Base-by-base conservation (phyloP, 2,329 filamentous ascomycete genomes). In the Epichloe sibirici region DNA sequence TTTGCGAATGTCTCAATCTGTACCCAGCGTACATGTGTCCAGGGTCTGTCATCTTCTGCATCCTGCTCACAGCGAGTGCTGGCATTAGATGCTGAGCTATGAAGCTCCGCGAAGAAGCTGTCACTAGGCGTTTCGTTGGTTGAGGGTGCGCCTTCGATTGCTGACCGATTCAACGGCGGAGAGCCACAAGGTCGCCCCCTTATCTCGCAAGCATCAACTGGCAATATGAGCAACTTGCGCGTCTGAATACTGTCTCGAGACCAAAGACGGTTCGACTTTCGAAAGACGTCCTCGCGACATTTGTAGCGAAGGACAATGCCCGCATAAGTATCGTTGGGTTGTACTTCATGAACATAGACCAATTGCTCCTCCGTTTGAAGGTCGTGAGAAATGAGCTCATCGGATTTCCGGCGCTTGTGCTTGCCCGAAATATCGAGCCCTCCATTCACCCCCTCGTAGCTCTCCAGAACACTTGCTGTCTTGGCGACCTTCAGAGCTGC, bases 191-290 rank as follows among this genome's bases (percentile, higher is more conserved):
- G 78, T 49, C 82, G 78, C 34, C 91, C 90, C 63, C 90, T 93
- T 43, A 90, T 75, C 43, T 86, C 83, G 66, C 91, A 97, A 42
- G 88, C 86, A 66, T 95, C 90, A 4, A 97, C 88, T 0, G 93
- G 93, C 50, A 98, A 72, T 8, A 90, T 77, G 15, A 98, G 77
- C 57, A 81, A 84, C 62, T 88, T 88, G 54, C 90, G 83, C 47
- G 83, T 81, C 65, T 96, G 91, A 38, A 97, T 85, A 57, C 82
- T 89, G 64, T 97, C 93, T 57, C 90, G 88, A 6, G 90, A 88
- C 93, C 93, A 98, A 62, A 98, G 82, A 11, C 93, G 82, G 65
- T 98, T 98, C 40, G 89, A 83, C 65, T 88, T 93, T 54, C 88
- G 79, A 58, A 98, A 83, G 2, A 86, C 78, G 47, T 90, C 85